These are phyloP conservation scores for Nothophaeocryptopus gaeumannii DNA, from an alignment of 2,329 filamentous ascomycete genomes.

Conservation along the genomic window DNA sequence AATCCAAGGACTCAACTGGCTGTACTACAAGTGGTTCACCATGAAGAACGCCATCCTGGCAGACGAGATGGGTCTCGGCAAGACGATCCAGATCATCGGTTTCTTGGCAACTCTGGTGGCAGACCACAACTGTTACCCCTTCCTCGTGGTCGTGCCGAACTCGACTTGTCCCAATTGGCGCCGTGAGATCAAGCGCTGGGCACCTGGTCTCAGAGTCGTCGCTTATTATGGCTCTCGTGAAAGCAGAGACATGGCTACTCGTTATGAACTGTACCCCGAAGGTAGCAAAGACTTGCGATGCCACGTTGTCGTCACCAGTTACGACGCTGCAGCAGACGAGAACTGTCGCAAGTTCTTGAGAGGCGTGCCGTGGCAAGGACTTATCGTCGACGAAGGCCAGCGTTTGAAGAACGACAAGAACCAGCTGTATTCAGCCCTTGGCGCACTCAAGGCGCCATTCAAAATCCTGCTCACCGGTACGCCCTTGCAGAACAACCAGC, in stretches of 20 bases:
- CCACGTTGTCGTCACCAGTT: constrained; percentile 92
- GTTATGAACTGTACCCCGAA: constrained; percentile 80
- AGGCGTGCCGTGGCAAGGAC: constrained; percentile 74
- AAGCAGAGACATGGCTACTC: constrained; percentile 71
- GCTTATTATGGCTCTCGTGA: constrained; percentile 79
- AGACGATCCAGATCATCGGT: constrained; percentile 89
- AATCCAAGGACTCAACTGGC: constrained; percentile 89
- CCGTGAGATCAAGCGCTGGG: constrained; percentile 92
- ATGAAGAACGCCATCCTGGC: constrained; percentile 85
- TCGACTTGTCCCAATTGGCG: constrained; percentile 97
- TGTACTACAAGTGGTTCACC: constrained; percentile 83
- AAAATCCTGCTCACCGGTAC: constrained; percentile 83
- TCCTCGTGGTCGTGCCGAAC: constrained; percentile 89
- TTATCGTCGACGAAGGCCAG: constrained; percentile 94
- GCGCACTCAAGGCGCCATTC: constrained; percentile 73
- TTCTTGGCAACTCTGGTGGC: constrained; percentile 68
- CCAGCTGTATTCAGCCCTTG: constrained; percentile 72
- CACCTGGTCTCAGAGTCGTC: constrained; percentile 80
- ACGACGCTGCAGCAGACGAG: constrained; percentile 83
- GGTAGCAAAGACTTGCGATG: constrained; percentile 68
- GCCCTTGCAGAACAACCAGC: constrained; percentile 90
- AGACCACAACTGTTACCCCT: constrained; percentile 75
- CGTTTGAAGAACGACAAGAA: constrained; percentile 91
- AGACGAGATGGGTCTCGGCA: constrained; percentile 97
- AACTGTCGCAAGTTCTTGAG: constrained; percentile 64